Percentiles rank a stretch among this genome's conserved stretches.
phyloP scores from a whole-genome alignment of 2,329 filamentous ascomycete species.

The Hypomyces perniciosus region DNA sequence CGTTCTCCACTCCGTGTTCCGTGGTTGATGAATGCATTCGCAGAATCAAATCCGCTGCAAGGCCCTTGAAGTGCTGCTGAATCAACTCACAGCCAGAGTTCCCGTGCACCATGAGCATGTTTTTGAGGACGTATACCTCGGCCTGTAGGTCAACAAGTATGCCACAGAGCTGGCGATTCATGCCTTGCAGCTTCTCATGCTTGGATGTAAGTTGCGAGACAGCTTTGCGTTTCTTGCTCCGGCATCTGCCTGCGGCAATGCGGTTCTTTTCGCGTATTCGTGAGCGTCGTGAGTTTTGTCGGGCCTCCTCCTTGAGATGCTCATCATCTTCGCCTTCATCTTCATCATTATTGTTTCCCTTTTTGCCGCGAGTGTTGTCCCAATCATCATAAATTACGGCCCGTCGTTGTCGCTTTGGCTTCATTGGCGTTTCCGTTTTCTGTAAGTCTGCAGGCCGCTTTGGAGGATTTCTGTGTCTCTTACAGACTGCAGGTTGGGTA shows the following conservation, averaged over 20 bases:
- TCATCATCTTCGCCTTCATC: neutral
- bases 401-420: too few species aligned
- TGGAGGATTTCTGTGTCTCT: too few species aligned
- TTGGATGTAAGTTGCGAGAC: neutral
- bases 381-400: too few species aligned
- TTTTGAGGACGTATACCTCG: constrained; percentile 1
- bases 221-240: constrained; percentile 2
- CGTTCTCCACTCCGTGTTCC: too few species aligned
- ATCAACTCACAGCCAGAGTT: constrained; percentile 5
- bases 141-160: neutral
- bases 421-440: too few species aligned
- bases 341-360: neutral
- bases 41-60: neutral
- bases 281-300: neutral
- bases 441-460: too few species aligned
- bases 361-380: neutral
- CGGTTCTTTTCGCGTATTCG: constrained; percentile 7
- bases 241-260: constrained; percentile 3
- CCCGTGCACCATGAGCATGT: constrained; percentile 5
- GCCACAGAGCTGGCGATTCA: neutral
- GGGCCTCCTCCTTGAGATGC: neutral
- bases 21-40: neutral
- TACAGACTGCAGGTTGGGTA: too few species aligned
- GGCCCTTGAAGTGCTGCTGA: constrained; percentile 3
- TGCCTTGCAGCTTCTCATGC: neutral